Conservation (phyloP, 2,329 filamentous ascomycete species). For the Metarhizium brunneum region DNA sequence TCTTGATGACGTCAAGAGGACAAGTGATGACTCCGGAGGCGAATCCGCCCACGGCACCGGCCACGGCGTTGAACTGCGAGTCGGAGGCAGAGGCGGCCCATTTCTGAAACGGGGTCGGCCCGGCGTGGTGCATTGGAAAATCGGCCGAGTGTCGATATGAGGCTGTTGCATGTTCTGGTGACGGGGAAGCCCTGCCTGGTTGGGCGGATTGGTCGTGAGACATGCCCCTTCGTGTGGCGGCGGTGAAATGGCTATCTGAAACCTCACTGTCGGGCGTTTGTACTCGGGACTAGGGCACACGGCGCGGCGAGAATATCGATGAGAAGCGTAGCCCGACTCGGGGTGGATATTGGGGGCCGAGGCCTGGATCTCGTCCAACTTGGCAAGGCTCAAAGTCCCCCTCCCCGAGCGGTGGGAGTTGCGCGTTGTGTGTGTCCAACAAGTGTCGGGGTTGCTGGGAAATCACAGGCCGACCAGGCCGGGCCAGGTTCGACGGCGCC, state of each 20-base stretch:
- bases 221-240: slow-evolving; percentile 28
- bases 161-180: slow-evolving; percentile 27
- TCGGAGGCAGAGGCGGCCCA: slow-evolving; percentile 50
- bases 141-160: slow-evolving; percentile 23
- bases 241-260: background rate
- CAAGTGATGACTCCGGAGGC: slow-evolving; percentile 92
- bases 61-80: slow-evolving; percentile 68
- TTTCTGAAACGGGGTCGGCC: slow-evolving; percentile 37
- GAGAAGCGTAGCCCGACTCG: background rate
- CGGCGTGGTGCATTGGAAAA: slow-evolving; percentile 22
- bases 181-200: slow-evolving; percentile 18
- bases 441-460: background rate
- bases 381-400: background rate
- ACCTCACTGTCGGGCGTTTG: background rate
- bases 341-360: background rate
- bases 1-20: slow-evolving; percentile 97
- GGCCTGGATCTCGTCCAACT: background rate
- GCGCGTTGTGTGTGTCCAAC: background rate
- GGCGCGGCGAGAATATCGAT: background rate
- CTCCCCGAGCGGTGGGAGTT: slow-evolving; percentile 3
- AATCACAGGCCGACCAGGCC: slow-evolving; percentile 2
- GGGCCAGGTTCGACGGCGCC: background rate
- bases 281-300: background rate
- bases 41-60: slow-evolving; percentile 82
- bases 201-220: slow-evolving; percentile 39